phyloP scores from a whole-genome alignment of 345 rosid genomes.

The Lepidium sativum region DNA sequence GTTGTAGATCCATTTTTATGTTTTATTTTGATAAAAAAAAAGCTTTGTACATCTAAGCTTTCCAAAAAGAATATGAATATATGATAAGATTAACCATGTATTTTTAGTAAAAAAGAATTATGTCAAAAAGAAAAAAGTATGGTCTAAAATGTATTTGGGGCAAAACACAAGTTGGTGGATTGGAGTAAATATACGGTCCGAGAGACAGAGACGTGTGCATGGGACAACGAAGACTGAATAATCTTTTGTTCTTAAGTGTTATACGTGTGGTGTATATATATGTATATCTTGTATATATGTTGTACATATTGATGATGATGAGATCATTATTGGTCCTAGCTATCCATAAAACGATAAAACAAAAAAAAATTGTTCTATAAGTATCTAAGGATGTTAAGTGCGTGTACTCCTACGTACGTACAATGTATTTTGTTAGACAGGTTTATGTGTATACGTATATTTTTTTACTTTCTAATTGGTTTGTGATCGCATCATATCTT shows the following conservation, averaged over 20 bases:
- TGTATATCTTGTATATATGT: background rate
- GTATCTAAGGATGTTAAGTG: background rate
- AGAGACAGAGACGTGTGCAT: slow-evolving; percentile 28
- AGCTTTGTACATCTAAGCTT: background rate
- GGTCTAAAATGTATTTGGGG: background rate
- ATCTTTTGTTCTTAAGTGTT: slow-evolving; percentile 19
- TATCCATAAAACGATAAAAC: slow-evolving; percentile 12
- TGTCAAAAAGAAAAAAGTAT: background rate
- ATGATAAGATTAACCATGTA: background rate
- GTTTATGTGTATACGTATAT: background rate
- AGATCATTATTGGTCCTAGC: slow-evolving; percentile 19
- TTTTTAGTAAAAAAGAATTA: background rate
- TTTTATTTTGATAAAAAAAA: no score
- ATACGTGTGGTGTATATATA: slow-evolving; percentile 22
- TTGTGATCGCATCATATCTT: slow-evolving; percentile 17
- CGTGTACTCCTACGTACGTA: slow-evolving; percentile 19
- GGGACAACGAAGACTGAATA: slow-evolving; percentile 28
- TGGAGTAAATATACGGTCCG: slow-evolving; percentile 18
- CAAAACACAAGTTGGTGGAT: slow-evolving; percentile 20
- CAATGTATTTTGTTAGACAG: background rate
- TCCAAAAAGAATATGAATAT: background rate
- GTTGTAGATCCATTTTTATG: no score
- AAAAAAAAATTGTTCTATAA: background rate
- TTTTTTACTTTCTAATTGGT: background rate
- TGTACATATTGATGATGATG: slow-evolving; percentile 8